Conservation (phyloP, 345 rosid genomes). For the Heritiera fomes region DNA sequence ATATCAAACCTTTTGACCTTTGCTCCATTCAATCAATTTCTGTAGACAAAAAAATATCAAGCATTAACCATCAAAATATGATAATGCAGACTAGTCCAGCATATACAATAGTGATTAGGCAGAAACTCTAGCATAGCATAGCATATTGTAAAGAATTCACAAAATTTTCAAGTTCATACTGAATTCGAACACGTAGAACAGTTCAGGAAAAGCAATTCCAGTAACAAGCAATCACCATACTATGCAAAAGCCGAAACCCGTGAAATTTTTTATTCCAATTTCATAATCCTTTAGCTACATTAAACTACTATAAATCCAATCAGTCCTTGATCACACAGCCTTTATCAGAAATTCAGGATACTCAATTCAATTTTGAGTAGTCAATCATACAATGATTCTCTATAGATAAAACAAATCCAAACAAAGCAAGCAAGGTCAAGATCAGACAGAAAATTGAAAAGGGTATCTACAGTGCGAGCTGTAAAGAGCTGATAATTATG, state of each 20-base stretch:
- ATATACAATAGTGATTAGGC: not conserved
- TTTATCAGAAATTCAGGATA: not conserved
- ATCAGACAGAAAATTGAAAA: constrained; percentile 11
- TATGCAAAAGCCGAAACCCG: not conserved
- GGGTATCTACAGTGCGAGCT: constrained; percentile 4
- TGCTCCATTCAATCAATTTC: constrained; percentile 53
- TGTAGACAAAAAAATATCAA: constrained; percentile 12
- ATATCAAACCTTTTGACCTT: constrained; percentile 30
- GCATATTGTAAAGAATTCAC: not conserved
- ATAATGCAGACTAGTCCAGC: constrained; percentile 12
- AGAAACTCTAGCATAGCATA: not conserved
- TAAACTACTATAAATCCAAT: not conserved
- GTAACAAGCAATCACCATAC: not conserved
- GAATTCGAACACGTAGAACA: constrained; percentile 1
- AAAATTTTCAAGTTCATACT: not conserved
- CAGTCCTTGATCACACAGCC: not conserved
- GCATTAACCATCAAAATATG: not conserved
- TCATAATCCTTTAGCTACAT: not conserved
- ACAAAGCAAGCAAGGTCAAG: constrained; percentile 9
- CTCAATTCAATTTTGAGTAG: not conserved
- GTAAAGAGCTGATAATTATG: constrained; percentile 13
- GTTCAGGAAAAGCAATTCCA: not conserved
- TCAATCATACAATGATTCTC: constrained; percentile 11
- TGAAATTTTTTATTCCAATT: not conserved
- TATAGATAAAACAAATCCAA: not conserved